These are phyloP conservation scores for Thamnidium elegans DNA, from an alignment of 192 early-diverging fungal species.

Conservation along the genomic window DNA sequence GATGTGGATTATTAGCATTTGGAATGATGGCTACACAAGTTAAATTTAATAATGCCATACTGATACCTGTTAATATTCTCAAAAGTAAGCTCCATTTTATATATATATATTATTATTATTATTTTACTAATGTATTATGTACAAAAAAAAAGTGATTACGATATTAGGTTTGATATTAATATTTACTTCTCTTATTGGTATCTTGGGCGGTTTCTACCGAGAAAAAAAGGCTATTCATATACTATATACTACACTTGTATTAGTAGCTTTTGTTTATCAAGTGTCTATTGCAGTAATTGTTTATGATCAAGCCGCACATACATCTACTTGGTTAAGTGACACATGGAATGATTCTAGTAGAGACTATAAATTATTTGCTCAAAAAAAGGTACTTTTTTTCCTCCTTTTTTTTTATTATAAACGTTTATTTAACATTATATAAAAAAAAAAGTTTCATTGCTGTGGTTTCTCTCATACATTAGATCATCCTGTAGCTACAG, in stretches of 20 bases:
- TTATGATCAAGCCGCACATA: constrained; percentile 22
- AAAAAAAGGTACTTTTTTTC: constrained; percentile 10
- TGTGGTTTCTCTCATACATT: constrained; percentile 20
- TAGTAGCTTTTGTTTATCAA: constrained; percentile 25
- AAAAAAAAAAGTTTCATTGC: constrained; percentile 14
- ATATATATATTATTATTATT: not conserved
- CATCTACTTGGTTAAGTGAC: constrained; percentile 9
- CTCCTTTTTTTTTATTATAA: not conserved
- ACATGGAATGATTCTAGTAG: constrained; percentile 13
- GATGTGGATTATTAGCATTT: constrained; percentile 19
- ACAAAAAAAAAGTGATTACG: constrained; percentile 10
- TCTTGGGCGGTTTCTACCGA: constrained; percentile 16
- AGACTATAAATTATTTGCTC: constrained; percentile 14
- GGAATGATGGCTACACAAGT: constrained; percentile 25
- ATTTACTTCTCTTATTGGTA: constrained; percentile 18
- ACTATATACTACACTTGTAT: constrained; percentile 16
- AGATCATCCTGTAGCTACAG: constrained; percentile 13
- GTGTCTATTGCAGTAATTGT: constrained; percentile 16
- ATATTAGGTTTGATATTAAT: constrained; percentile 21
- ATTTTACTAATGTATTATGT: too few species aligned
- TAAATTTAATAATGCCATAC: constrained; percentile 14
- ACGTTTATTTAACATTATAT: not conserved
- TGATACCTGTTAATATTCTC: constrained; percentile 20
- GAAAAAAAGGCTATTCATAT: constrained; percentile 16
- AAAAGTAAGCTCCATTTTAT: constrained; percentile 6